Base-by-base conservation (phyloP, 345 rosid species). In the Rhizophora mangle region DNA sequence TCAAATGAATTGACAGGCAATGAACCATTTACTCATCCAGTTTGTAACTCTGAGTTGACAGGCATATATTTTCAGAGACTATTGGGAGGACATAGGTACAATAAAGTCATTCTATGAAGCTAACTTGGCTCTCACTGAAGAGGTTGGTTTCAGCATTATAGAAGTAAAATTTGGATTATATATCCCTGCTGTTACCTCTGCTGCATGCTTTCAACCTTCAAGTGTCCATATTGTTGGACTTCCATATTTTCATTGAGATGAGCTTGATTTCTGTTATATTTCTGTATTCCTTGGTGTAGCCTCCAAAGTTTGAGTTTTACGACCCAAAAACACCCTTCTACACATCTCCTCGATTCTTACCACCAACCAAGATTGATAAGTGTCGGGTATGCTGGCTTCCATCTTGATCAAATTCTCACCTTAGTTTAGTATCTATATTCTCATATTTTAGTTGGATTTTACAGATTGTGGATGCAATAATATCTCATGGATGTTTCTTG, bases 61-160 rank as follows among this genome's bases (percentile, higher is more conserved):
- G 98, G 91, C 84, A 62, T 94, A 88, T 78, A 61, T 85, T 19
- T 94, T 85, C 76, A 79, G 81, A 80, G 98, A 94, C 79, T 94
- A 94, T 69, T 94, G 97, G 95, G 97, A 94, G 73, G 98, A 94
- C 63, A 94, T 94, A 4, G 98, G 98, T 80, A 94, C 97, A 22
- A 87, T 94, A 61, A 87, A 78, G 78, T 76, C 96, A 67, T 94
- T 94, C 72, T 89, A 91, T 34, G 96, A 94, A 80, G 97, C 97
- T 72, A 94, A 94, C 80, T 74, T 94, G 67, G 98, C 93, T 71
- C 97, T 94, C 24, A 85, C 96, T 6, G 90, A 89, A 69, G 93
- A 94, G 95, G 97, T 91, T 76, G 54, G 74, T 65, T 65, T 72
- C 74, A 20, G 39, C 11, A 53, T 51, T 20, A 5, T 39, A 24